These are phyloP conservation scores for Cylindrodendrum hubeiense DNA, from an alignment of 2,329 filamentous ascomycete genomes.

Conservation along the genomic window DNA sequence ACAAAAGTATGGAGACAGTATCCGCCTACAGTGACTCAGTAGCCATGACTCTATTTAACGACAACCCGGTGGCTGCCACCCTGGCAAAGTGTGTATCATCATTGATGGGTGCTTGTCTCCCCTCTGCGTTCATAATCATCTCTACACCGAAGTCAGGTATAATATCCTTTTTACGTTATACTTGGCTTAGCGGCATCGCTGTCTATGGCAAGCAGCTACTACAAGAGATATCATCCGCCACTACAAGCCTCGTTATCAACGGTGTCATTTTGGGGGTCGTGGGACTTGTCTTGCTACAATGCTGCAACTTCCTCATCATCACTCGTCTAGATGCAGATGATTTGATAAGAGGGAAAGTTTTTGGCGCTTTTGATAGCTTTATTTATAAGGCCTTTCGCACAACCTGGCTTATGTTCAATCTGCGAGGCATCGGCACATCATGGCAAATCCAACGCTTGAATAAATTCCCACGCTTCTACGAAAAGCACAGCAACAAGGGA, in stretches of 20 bases:
- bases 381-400: slow-evolving; percentile 1
- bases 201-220: too few relatives aligned
- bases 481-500: neutral
- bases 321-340: slow-evolving; percentile 8
- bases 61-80: too few relatives aligned
- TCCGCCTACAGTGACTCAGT: too few relatives aligned
- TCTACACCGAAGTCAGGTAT: too few relatives aligned
- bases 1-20: too few relatives aligned
- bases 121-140: too few relatives aligned
- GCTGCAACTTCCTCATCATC: slow-evolving; percentile 18
- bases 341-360: slow-evolving; percentile 1
- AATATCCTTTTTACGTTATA: too few relatives aligned
- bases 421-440: slow-evolving; percentile 18
- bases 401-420: slow-evolving; percentile 11
- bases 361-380: neutral
- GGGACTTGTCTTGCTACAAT: slow-evolving; percentile 11
- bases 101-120: too few relatives aligned
- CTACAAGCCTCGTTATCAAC: slow-evolving; percentile 20
- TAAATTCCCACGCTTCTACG: slow-evolving; percentile 15
- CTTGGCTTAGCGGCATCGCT: too few relatives aligned
- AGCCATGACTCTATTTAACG: too few relatives aligned
- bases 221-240: too few relatives aligned
- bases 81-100: too few relatives aligned
- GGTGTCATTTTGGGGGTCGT: neutral
- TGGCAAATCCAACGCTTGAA: slow-evolving; percentile 11